Evolutionary conservation across 2,329 filamentous ascomycete genomes (phyloP).

Genomic region (Chalaropsis ovoidea): DNA sequence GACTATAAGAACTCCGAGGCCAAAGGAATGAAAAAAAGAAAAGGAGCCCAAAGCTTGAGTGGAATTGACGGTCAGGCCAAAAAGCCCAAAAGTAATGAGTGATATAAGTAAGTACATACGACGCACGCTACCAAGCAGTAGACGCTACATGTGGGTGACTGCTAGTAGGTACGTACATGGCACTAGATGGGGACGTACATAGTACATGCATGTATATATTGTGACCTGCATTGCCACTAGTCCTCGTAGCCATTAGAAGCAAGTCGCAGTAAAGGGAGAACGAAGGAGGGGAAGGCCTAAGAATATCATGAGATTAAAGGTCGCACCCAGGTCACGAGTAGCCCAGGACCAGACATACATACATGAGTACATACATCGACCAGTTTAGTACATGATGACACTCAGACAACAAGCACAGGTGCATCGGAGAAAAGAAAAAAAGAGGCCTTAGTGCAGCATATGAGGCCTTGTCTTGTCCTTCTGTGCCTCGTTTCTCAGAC

Average conservation of each 20-base stretch:
- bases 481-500: not conserved
- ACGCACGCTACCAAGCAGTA: slow-evolving; percentile 1
- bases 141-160: not conserved
- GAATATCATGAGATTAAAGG: slow-evolving; percentile 8
- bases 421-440: slow-evolving; percentile 10
- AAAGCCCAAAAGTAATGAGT: slow-evolving; percentile 8
- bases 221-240: slow-evolving; percentile 9
- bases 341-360: not conserved
- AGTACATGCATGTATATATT: slow-evolving; percentile 11
- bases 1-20: not conserved
- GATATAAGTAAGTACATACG: not conserved
- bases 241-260: not conserved
- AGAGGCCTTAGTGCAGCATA: not conserved
- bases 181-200: not conserved
- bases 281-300: not conserved
- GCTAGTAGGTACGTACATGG: not conserved
- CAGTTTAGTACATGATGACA: not conserved
- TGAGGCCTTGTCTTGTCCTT: slow-evolving; percentile 13
- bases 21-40: not conserved
- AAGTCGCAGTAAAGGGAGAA: not conserved
- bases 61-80: not conserved
- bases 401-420: slow-evolving; percentile 2
- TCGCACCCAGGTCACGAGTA: not conserved
- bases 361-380: not conserved
- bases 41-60: slow-evolving; percentile 6